Conservation (phyloP, 495 filamentous ascomycete genomes). For the Thozetella sp. region DNA sequence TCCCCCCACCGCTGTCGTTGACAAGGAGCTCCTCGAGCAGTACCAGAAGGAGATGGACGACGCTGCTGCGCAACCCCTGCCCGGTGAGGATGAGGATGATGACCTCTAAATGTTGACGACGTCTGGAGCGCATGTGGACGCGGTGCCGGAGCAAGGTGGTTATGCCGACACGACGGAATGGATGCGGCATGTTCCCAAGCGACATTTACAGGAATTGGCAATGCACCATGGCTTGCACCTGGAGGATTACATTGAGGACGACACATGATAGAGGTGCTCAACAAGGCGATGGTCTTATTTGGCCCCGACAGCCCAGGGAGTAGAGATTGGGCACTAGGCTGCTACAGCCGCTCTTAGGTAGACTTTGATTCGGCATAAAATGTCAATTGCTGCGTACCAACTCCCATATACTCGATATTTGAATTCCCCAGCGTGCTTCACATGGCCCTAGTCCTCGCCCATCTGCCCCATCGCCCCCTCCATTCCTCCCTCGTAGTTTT, state of each 20-base stretch:
- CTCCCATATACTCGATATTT: no score
- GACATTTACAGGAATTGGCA: not conserved
- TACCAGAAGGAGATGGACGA: constrained; percentile 88
- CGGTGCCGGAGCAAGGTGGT: not conserved
- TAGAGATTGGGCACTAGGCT: not conserved
- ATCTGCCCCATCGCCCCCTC: not conserved
- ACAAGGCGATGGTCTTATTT: not conserved
- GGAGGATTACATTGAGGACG: constrained; percentile 1
- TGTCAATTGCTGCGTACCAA: constrained; percentile 1
- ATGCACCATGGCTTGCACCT: not conserved
- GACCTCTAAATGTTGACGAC: constrained; percentile 43
- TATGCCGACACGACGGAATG: not conserved
- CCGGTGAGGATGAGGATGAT: constrained; percentile 89
- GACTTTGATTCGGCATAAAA: not conserved
- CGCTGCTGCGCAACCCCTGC: constrained; percentile 82
- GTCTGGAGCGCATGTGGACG: not conserved
- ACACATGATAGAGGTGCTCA: not conserved
- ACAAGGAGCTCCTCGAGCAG: constrained; percentile 75
- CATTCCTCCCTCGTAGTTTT: not conserved
- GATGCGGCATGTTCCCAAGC: constrained; percentile 2
- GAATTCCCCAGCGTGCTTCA: not conserved
- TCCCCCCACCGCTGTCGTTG: constrained; percentile 87
- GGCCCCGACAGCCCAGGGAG: not conserved
- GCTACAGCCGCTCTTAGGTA: constrained; percentile 1
- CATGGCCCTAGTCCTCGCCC: no score